Conservation (phyloP, 169 alveolate genomes). For the Eimeria mitis region DNA sequence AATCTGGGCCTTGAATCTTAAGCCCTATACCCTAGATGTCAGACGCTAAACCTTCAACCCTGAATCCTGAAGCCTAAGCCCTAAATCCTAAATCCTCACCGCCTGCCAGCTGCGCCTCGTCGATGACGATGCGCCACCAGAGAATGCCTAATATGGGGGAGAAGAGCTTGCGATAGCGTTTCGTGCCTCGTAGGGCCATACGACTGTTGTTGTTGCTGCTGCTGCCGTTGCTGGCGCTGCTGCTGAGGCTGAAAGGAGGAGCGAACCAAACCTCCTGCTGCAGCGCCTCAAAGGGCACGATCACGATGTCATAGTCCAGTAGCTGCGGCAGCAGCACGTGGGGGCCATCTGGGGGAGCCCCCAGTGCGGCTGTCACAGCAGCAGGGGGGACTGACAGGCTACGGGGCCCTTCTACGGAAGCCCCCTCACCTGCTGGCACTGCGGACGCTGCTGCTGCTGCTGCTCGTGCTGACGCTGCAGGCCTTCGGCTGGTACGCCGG, state of each 20-base stretch:
- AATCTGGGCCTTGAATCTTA: too few species aligned
- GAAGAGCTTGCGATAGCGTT: slow-evolving; percentile 83
- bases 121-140: slow-evolving; percentile 88
- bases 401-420: background rate
- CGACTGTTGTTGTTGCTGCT: slow-evolving; percentile 42
- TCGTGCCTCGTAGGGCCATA: slow-evolving; percentile 47
- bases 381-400: slow-evolving; percentile 1
- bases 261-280: slow-evolving; percentile 78
- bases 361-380: slow-evolving; percentile 26
- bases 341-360: slow-evolving; percentile 13
- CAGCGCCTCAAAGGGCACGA: slow-evolving; percentile 72
- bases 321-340: slow-evolving; percentile 36
- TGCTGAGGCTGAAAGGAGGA: slow-evolving; percentile 29
- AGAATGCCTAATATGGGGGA: slow-evolving; percentile 83
- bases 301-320: slow-evolving; percentile 40
- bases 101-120: slow-evolving; percentile 88
- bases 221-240: slow-evolving; percentile 7
- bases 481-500: background rate
- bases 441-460: too few species aligned
- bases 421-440: too few species aligned
- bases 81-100: slow-evolving; percentile 74
- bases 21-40: background rate
- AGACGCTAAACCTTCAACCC: background rate
- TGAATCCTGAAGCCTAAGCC: background rate
- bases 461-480: slow-evolving; percentile 13